Percentiles rank a stretch among this genome's conserved stretches.
Evolutionary conservation across 441 rosid species (phyloP).

Genomic region (Erodium texanum): DNA sequence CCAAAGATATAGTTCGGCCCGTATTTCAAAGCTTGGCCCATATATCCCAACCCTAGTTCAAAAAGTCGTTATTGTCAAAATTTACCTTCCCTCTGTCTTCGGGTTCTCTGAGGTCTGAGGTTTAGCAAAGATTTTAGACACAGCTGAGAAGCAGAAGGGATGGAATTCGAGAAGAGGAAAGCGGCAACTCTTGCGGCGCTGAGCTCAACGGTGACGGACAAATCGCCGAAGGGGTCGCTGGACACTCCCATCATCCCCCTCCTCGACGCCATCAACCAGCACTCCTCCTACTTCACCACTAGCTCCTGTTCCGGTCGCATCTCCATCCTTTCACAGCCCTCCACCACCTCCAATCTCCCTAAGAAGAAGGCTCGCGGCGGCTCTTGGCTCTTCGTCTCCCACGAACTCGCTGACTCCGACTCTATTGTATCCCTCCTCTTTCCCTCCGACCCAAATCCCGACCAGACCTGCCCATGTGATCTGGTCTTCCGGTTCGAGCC

Average conservation of each 20-base stretch:
- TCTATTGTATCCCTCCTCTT: conserved; percentile 48
- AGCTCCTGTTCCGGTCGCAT: conserved; percentile 93
- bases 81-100: background rate
- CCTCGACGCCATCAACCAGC: conserved; percentile 54
- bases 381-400: conserved; percentile 71
- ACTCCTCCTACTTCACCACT: conserved; percentile 76
- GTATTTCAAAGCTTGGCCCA: background rate
- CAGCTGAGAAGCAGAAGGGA: conserved; percentile 9
- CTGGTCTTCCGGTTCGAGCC: conserved; percentile 85
- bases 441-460: conserved; percentile 17
- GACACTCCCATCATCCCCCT: conserved; percentile 75
- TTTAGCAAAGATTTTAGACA: background rate
- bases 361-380: conserved; percentile 81
- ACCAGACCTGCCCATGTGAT: conserved; percentile 20
- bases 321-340: conserved; percentile 71
- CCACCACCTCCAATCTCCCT: conserved; percentile 13
- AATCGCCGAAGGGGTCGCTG: conserved; percentile 71
- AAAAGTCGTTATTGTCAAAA: background rate
- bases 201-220: conserved; percentile 48
- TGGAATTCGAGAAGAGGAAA: conserved; percentile 80
- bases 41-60: background rate
- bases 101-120: background rate
- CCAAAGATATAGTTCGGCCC: background rate
- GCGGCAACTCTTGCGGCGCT: conserved; percentile 53
- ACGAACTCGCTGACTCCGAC: conserved; percentile 50